Percentiles rank a stretch among this genome's conserved stretches.
Evolutionary conservation across 805 yeast genomes (phyloP).

Genomic region (Lachancea dasiensis): DNA sequence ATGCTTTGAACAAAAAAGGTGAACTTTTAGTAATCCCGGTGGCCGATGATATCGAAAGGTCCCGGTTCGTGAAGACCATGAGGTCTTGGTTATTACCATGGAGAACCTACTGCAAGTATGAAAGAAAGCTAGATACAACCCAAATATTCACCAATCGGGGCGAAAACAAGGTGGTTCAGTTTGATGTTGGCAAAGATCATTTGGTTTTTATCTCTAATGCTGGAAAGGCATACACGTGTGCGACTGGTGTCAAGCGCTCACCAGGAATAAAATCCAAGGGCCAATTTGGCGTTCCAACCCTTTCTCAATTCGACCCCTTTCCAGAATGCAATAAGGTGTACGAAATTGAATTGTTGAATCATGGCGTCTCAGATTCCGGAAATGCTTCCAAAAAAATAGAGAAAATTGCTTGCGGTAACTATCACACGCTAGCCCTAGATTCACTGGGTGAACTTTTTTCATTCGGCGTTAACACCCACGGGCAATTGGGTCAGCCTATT

Average conservation of each 20-base stretch:
- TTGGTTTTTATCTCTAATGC: conserved; percentile 52
- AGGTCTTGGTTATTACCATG: conserved; percentile 24
- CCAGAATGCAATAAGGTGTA: conserved; percentile 45
- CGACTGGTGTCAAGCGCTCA: conserved; percentile 43
- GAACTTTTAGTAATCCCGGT: conserved; percentile 35
- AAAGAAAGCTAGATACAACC: conserved; percentile 19
- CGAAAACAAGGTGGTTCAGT: conserved; percentile 45
- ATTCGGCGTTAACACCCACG: conserved; percentile 79
- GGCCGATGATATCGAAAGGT: conserved; percentile 7
- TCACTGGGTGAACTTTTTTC: conserved; percentile 64
- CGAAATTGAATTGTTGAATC: conserved; percentile 37
- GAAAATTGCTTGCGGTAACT: conserved; percentile 65
- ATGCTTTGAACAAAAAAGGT: conserved; percentile 38
- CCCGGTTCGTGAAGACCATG: conserved; percentile 7
- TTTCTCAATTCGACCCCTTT: conserved; percentile 55
- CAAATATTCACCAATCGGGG: conserved; percentile 31
- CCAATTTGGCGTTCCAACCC: conserved; percentile 76
- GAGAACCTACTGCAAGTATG: conserved; percentile 19
- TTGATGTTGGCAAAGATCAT: conserved; percentile 62
- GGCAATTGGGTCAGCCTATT: conserved; percentile 76
- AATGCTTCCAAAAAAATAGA: conserved; percentile 40
- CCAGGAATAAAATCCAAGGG: conserved; percentile 50
- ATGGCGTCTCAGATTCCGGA: conserved; percentile 13
- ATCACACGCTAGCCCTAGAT: conserved; percentile 70
- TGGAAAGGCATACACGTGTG: conserved; percentile 57